Evolutionary conservation across 257 asterid species (phyloP), one percentile per base, ranked within the genome.

Genomic region (Cruciata laevipes): DNA sequence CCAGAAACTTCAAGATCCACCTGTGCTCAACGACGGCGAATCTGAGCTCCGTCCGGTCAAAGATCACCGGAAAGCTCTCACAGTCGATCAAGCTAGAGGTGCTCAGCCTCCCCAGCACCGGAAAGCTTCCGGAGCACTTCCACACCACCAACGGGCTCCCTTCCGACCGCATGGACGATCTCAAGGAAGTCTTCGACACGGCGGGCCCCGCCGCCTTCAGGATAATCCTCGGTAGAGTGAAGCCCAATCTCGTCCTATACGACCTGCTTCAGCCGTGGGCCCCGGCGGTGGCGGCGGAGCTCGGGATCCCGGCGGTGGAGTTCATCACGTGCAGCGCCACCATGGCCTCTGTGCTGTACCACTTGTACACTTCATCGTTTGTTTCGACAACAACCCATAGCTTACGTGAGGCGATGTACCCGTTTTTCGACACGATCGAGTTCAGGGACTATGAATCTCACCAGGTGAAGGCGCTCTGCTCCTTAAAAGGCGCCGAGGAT

Each of bases 141-240:
- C 87, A 83, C 67, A 86, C 89, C 24, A 80, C 86, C 49, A 83
- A 83, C 55, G 86, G 84, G 61, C 87, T 83, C 33, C 90, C 95
- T 0, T 83, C 67, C 57, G 33, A 71, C 60, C 87, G 83, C 63
- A 74, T 72, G 49, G 4, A 78, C 74, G 25, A 79, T 33, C 82
- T 85, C 47, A 24, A 47, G 21, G 7, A 47, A 7, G 55, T 47
- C 1, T 47, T 47, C 21, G 55, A 47, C 55, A 7, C 5, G 0
- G 55, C 55, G 1, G 55, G 55, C 7, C 55, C 55, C 55, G 16
- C 21, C 20, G 3, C 38, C 83, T 10, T 58, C 79, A 25, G 20
- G 73, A 65, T 3, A 17, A 47, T 83, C 9, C 9, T 86, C 1
- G 6, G 57, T 24, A 13, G 70, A 11, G 69, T 73, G 8, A 68